Evolutionary conservation across 257 asterid genomes (phyloP).

Genomic region (Linderniella brevidens): DNA sequence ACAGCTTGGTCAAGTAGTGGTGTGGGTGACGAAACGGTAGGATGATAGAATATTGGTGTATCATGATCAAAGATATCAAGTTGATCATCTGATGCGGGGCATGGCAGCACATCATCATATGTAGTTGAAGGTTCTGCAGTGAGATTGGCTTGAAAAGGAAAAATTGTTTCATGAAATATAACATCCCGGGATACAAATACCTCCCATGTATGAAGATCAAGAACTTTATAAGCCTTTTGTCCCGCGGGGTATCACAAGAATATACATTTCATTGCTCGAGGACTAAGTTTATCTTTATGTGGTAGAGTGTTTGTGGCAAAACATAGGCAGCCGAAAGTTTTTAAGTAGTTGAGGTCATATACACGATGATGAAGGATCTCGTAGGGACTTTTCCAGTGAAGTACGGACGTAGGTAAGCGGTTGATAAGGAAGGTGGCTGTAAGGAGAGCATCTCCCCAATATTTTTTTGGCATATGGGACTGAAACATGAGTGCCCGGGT

Average conservation of each 20-base stretch:
- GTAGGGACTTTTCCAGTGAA: background rate
- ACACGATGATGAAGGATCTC: background rate
- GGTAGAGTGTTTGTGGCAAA: background rate
- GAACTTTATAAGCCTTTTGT: background rate
- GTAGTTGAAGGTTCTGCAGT: background rate
- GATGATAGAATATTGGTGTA: too few relatives aligned
- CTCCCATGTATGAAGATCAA: background rate
- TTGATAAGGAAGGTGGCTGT: background rate
- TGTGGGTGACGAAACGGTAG: too few relatives aligned
- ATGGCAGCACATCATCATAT: background rate
- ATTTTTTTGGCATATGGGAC: background rate
- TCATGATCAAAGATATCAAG: too few relatives aligned
- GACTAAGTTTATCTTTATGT: background rate
- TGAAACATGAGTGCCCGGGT: background rate
- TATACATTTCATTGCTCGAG: background rate
- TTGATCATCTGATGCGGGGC: too few relatives aligned
- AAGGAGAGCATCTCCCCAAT: background rate
- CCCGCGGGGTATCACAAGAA: background rate
- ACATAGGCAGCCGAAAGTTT: background rate
- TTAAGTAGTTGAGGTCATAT: background rate
- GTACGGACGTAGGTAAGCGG: background rate
- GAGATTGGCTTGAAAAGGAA: background rate
- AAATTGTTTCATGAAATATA: background rate
- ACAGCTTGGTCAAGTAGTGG: too few relatives aligned
- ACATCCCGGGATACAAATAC: background rate